phyloP scores from a whole-genome alignment of 805 yeast genomes.

The Yamadazyma nakazawae region DNA sequence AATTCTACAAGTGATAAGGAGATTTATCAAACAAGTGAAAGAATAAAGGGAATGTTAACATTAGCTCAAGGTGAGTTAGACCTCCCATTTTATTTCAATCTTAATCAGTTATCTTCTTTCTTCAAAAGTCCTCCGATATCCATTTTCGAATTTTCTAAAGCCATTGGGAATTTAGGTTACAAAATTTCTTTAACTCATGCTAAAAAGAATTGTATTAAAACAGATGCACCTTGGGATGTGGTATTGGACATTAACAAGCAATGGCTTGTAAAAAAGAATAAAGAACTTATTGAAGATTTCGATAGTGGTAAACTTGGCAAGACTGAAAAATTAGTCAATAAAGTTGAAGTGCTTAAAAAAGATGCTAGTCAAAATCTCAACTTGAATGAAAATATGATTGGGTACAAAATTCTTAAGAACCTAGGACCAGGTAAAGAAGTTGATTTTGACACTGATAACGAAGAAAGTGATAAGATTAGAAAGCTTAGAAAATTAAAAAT shows the following conservation, averaged over 20 bases:
- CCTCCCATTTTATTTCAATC: conserved; percentile 76
- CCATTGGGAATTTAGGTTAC: conserved; percentile 81
- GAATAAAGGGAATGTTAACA: conserved; percentile 91
- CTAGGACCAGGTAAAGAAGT: conserved; percentile 26
- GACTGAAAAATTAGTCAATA: conserved; percentile 12
- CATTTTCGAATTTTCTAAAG: conserved; percentile 65
- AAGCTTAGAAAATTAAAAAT: conserved; percentile 70
- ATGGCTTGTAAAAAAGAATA: conserved; percentile 45
- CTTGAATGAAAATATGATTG: conserved; percentile 37
- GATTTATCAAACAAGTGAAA: conserved; percentile 71
- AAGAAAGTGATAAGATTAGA: conserved; percentile 54
- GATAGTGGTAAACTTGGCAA: conserved; percentile 15
- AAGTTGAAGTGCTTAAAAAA: conserved; percentile 21
- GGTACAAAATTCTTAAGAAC: conserved; percentile 52
- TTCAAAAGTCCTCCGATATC: conserved; percentile 85
- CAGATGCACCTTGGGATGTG: conserved; percentile 81
- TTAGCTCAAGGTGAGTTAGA: conserved; percentile 70
- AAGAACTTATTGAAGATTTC: conserved; percentile 21
- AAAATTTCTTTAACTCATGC: conserved; percentile 88
- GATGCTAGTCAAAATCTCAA: conserved; percentile 40
- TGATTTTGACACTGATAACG: conserved; percentile 61
- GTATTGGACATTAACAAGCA: conserved; percentile 70
- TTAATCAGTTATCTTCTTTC: conserved; percentile 70
- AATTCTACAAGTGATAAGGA: conserved; percentile 49
- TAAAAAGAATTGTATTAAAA: conserved; percentile 78